These are phyloP conservation scores for Astraeus odoratus DNA, from an alignment of 768 basidiomycete species.

Conservation along the genomic window DNA sequence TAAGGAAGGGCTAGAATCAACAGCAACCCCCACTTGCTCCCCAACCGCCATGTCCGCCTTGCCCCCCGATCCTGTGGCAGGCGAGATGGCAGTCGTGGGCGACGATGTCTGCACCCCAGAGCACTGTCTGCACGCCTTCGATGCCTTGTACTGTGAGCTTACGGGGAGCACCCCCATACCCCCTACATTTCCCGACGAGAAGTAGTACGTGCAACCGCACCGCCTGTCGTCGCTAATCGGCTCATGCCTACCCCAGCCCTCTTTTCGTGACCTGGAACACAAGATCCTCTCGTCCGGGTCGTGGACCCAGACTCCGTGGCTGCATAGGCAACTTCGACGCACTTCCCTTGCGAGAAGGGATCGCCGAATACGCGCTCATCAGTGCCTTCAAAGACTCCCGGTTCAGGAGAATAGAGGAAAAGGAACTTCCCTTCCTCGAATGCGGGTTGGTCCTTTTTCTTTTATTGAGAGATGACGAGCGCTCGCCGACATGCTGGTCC, in stretches of 20 bases:
- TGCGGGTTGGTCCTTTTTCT: constrained; percentile 79
- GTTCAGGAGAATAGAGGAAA: constrained; percentile 71
- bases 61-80: constrained; percentile 43
- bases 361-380: constrained; percentile 86
- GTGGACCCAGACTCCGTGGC: constrained; percentile 65
- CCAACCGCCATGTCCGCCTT: constrained; percentile 46
- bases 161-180: constrained; percentile 44
- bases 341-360: constrained; percentile 61
- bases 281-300: constrained; percentile 51
- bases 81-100: constrained; percentile 32
- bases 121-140: constrained; percentile 80
- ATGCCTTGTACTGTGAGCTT: constrained; percentile 73
- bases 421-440: constrained; percentile 74
- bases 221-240: not conserved
- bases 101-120: constrained; percentile 54
- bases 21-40: constrained; percentile 14
- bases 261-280: constrained; percentile 98
- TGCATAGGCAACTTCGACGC: constrained; percentile 94
- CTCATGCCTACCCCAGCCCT: constrained; percentile 37
- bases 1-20: constrained; percentile 18
- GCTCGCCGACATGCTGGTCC: no score
- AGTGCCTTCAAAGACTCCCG: constrained; percentile 87
- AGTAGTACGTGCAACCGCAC: constrained; percentile 52
- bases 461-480: no score
- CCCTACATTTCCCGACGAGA: constrained; percentile 62